Conservation (phyloP, 2,329 filamentous ascomycete species). For the Chaetomiaceae sp. region DNA sequence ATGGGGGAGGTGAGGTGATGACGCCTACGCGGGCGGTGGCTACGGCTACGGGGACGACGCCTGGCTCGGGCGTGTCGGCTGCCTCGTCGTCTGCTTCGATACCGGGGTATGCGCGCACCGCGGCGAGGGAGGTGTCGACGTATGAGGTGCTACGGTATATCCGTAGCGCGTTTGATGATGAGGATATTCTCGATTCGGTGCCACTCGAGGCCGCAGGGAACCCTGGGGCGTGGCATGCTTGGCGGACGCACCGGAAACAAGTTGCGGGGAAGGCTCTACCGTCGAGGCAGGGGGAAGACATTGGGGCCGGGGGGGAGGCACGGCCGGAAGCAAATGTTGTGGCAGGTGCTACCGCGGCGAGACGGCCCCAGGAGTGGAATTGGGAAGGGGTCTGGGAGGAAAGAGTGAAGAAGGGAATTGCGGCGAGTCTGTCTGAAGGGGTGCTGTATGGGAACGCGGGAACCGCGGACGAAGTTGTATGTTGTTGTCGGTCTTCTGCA, state of each 20-base stretch:
- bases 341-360: slow-evolving; percentile 17
- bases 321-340: background rate
- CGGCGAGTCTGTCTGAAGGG: slow-evolving; percentile 71
- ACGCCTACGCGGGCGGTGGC: slow-evolving; percentile 13
- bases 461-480: slow-evolving; percentile 67
- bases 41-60: slow-evolving; percentile 13
- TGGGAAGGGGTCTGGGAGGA: slow-evolving; percentile 98
- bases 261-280: slow-evolving; percentile 25
- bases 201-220: slow-evolving; percentile 82
- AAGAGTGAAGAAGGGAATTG: slow-evolving; percentile 74
- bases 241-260: slow-evolving; percentile 65
- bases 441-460: slow-evolving; percentile 68
- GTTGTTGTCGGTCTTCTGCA: slow-evolving; percentile 28
- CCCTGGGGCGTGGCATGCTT: slow-evolving; percentile 89
- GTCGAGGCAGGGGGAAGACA: background rate
- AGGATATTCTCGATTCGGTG: slow-evolving; percentile 69
- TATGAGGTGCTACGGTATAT: slow-evolving; percentile 76
- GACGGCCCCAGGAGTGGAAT: slow-evolving; percentile 82
- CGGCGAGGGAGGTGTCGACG: slow-evolving; percentile 42
- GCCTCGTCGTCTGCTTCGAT: slow-evolving; percentile 25
- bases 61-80: slow-evolving; percentile 1
- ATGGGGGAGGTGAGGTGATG: background rate
- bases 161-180: slow-evolving; percentile 74
- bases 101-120: slow-evolving; percentile 40
- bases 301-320: background rate